Base-by-base conservation (phyloP, 345 rosid genomes). In the Brassica nigra region DNA sequence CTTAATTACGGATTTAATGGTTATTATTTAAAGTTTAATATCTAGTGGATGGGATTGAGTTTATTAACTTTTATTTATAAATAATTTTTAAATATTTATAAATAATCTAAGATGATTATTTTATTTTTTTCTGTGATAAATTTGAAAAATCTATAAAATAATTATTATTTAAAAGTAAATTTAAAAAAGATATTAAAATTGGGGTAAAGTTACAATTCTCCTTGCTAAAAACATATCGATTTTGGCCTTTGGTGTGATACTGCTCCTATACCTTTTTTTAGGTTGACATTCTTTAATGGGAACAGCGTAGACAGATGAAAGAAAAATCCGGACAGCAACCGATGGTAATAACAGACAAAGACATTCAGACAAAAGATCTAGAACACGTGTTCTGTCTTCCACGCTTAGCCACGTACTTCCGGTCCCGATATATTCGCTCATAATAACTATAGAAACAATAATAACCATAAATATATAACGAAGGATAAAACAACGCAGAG, bases 371-470 rank as follows among this genome's bases (percentile, higher is more conserved):
- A 52, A 52, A 52, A 52, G 8, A 52, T 52, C 20, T 52, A 52
- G 57, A 52, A 52, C 57, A 52, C 57, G 57, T n/a, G 57, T 52
- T 52, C 57, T 52, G 57, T 52, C 57, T 52, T 52, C 18, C 57
- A 52, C 57, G 18, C 57, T 52, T n/a, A 52, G 20, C 57, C 57
- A 52, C 57, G 57, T 52, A 52, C 57, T 14, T 47, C 6, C 57
- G 57, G 57, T 52, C 57, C 57, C 57, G 57, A 52, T 8, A 52
- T 52, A 52, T 52, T 52, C 57, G 57, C 20, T 52, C 4, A 4
- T 0, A 8, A 3, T 2, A 12, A 12, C n/a, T 14, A 11, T 4
- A 47, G 54, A 47, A 12, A 47, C 54, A 47, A 12, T n/a, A 49
- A 14, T 52, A n/a, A 52, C 57, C 57, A 52, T 52, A 52, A 52